Evolutionary conservation across 768 basidiomycete species (phyloP).

Genomic region (Termitomyces sp.): DNA sequence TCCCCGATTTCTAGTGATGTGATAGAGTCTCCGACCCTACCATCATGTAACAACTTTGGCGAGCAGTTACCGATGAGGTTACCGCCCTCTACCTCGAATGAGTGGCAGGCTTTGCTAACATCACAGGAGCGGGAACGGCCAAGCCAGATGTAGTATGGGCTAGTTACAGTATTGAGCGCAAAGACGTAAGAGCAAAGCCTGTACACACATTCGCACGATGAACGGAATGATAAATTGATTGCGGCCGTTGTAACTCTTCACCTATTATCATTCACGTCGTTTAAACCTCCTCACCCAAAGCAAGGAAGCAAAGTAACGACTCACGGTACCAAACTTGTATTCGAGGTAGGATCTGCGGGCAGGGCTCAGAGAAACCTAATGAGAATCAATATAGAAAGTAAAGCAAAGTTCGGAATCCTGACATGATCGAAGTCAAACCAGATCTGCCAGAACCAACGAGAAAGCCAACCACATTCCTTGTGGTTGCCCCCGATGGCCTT

Average conservation of each 20-base stretch:
- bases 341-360: conserved; percentile 69
- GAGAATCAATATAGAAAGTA: neutral
- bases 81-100: conserved; percentile 60
- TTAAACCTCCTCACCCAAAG: neutral
- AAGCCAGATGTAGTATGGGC: conserved; percentile 73
- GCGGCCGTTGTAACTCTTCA: conserved; percentile 68
- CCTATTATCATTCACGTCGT: conserved; percentile 19
- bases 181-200: neutral
- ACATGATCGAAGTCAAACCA: conserved; percentile 58
- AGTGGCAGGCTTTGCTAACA: conserved; percentile 47
- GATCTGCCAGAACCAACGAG: conserved; percentile 77
- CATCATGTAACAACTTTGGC: conserved; percentile 26
- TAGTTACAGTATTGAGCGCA: conserved; percentile 14
- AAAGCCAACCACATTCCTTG: conserved; percentile 57
- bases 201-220: conserved; percentile 51
- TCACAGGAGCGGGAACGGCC: conserved; percentile 62
- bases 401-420: conserved; percentile 13
- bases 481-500: conserved; percentile 59
- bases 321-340: conserved; percentile 70
- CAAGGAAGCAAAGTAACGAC: conserved; percentile 15
- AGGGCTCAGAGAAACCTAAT: conserved; percentile 42
- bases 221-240: conserved; percentile 66
- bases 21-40: conserved; percentile 29
- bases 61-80: conserved; percentile 51
- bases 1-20: conserved; percentile 38